Conservation (phyloP, 495 filamentous ascomycete genomes). For the Lasiosphaeriaceae sp. region DNA sequence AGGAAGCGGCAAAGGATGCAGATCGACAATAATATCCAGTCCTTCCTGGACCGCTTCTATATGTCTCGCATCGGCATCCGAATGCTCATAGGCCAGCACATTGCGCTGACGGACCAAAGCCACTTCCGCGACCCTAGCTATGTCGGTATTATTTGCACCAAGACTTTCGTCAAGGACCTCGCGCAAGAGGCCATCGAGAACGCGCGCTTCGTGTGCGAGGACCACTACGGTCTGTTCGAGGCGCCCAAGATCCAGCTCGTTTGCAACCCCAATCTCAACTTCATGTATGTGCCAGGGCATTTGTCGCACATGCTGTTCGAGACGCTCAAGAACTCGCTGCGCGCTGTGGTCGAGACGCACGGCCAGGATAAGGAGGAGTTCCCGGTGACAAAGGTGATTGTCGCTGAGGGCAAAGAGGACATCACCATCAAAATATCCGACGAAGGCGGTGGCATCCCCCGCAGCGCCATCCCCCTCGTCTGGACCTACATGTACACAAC, state of each 20-base stretch:
- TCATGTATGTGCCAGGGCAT: slow-evolving; percentile 99
- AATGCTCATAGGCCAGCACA: slow-evolving; percentile 98
- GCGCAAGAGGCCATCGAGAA: slow-evolving; percentile 98
- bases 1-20: slow-evolving; percentile 94
- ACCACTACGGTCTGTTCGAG: slow-evolving; percentile 97
- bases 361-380: slow-evolving; percentile 94
- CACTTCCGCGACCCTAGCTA: slow-evolving; percentile 84
- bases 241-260: slow-evolving; percentile 95
- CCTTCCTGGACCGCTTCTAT: slow-evolving; percentile 97
- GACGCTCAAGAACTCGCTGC: slow-evolving; percentile 95
- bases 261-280: slow-evolving; percentile 86
- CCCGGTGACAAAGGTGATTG: slow-evolving; percentile 92
- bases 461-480: slow-evolving; percentile 86
- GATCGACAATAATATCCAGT: slow-evolving; percentile 93
- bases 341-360: slow-evolving; percentile 93
- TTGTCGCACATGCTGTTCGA: slow-evolving; percentile 99
- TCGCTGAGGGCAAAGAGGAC: slow-evolving; percentile 95
- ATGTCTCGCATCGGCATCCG: slow-evolving; percentile 99
- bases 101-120: slow-evolving; percentile 89
- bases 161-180: slow-evolving; percentile 93
- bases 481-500: slow-evolving; percentile 99
- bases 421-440: slow-evolving; percentile 98
- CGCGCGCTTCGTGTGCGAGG: slow-evolving; percentile 95
- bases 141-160: slow-evolving; percentile 97
- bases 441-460: slow-evolving; percentile 91